These are phyloP conservation scores for Chimonanthus salicifolius DNA, from an alignment of 164 flowering plant species.

Conservation along the genomic window DNA sequence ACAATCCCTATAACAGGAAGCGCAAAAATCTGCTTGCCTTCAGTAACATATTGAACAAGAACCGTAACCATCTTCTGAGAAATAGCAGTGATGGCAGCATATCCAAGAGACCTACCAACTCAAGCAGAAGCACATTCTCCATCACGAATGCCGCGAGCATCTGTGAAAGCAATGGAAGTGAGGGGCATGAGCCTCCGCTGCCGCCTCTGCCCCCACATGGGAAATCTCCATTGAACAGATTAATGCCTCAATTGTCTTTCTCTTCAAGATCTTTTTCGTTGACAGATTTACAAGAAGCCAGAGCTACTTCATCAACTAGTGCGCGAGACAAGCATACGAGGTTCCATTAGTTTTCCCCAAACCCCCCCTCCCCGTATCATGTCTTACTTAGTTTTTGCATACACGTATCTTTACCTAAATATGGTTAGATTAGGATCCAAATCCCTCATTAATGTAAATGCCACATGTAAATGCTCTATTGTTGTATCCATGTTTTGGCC, in stretches of 20 bases:
- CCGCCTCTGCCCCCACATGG: slow-evolving; percentile 45
- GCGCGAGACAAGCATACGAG: not conserved
- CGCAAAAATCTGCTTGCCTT: slow-evolving; percentile 55
- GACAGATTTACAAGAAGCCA: slow-evolving; percentile 41
- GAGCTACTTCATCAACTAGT: slow-evolving; percentile 6
- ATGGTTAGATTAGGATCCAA: not conserved
- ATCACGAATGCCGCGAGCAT: slow-evolving; percentile 53
- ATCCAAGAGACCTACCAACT: slow-evolving; percentile 36
- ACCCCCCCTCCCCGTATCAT: not conserved
- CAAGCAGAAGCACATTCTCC: slow-evolving; percentile 52
- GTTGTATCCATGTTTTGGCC: not conserved
- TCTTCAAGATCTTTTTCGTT: slow-evolving; percentile 45
- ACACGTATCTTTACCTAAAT: not conserved
- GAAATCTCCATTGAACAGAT: slow-evolving; percentile 14
- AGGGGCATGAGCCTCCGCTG: slow-evolving; percentile 7
- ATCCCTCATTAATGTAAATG: no score
- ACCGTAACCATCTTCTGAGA: slow-evolving; percentile 19
- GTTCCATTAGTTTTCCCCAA: not conserved
- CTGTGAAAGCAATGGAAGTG: slow-evolving; percentile 23
- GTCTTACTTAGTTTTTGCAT: not conserved
- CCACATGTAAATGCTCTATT: not conserved
- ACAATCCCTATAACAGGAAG: slow-evolving; percentile 57
- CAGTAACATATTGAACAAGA: slow-evolving; percentile 33
- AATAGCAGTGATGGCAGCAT: slow-evolving; percentile 40
- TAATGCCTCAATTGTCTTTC: slow-evolving; percentile 15